Evolutionary conservation across 2,329 filamentous ascomycete genomes (phyloP), one percentile per base, ranked within the genome.

Genomic region (Apiospora hydei): DNA sequence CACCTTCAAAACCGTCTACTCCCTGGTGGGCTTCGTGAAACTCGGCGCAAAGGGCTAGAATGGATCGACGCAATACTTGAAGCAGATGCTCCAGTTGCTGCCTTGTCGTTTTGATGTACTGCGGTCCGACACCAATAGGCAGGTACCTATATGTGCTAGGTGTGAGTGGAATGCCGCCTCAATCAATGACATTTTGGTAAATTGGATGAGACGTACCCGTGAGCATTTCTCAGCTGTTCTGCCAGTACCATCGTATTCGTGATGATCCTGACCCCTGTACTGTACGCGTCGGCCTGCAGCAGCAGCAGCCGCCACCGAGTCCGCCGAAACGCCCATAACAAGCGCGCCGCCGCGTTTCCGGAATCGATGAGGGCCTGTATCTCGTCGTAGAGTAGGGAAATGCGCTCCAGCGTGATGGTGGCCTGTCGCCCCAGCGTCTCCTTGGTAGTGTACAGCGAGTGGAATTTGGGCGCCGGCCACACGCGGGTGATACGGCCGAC

Each of bases 81-180:
- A 34, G 13, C 26, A 34, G 26, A 7, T 34, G 30, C 4, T 34
- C 51, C 10, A 24, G 4, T 13, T 34, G 24, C 4, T 30, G 26
- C 51, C 14, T 30, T 8, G 13, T 30, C 4, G 13, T 57, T 24
- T 1, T 4, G 6, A 57, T 8, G 6, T 18, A 26, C 3, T 57
- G 8, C 8, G 2, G 13, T 3, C 14, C 51, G 5, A 8, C 4
- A 2, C 3, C 18, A 4, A 0, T 3, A 18, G 51, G 7, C 0
- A 13, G 26, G 4, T 16, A 7, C 2, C 51, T 57, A 30, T 26
- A 3, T n/a, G 24, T 5, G 24, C 26, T 5, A 1, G 26, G 51
- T 57, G 24, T 57, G 14, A 57, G 26, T 34, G 26, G 26, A 30
- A 43, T 43, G 8, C 1, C 7, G 1, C 3, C 13, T 43, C 6